Evolutionary conservation across 495 filamentous ascomycete species (phyloP).

Genomic region (Xylaria bambusicola): DNA sequence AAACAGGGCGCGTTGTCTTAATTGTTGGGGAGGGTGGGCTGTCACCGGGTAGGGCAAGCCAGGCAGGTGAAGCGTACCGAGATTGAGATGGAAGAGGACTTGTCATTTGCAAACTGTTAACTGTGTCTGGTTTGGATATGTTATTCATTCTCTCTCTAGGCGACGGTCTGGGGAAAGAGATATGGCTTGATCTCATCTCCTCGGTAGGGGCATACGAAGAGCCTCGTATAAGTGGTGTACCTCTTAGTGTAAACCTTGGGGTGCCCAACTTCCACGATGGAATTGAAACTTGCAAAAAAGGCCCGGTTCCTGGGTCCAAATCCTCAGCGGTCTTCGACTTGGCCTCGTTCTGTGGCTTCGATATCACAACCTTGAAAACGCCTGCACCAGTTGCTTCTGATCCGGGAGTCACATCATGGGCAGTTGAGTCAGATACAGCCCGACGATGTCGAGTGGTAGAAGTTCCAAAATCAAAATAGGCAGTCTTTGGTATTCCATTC

Average conservation of each 20-base stretch:
- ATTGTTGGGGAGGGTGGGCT: slow-evolving; percentile 26
- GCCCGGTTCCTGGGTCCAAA: slow-evolving; percentile 43
- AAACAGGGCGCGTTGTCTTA: slow-evolving; percentile 39
- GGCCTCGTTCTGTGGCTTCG: slow-evolving; percentile 62
- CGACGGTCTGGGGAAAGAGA: slow-evolving; percentile 45
- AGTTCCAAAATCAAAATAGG: slow-evolving; percentile 30
- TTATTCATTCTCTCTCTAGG: slow-evolving; percentile 16
- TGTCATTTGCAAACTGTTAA: slow-evolving; percentile 33
- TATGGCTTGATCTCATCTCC: slow-evolving; percentile 45
- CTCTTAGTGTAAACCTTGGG: slow-evolving; percentile 75
- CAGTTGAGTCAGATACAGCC: slow-evolving; percentile 52
- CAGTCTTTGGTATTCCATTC: slow-evolving; percentile 31
- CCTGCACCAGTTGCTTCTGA: slow-evolving; percentile 58
- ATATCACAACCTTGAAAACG: slow-evolving; percentile 83
- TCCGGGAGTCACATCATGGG: slow-evolving; percentile 47
- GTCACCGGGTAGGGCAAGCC: slow-evolving; percentile 26
- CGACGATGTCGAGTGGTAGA: slow-evolving; percentile 41
- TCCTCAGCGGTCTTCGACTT: slow-evolving; percentile 69
- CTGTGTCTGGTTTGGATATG: slow-evolving; percentile 27
- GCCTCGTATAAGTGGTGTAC: slow-evolving; percentile 78
- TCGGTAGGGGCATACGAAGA: slow-evolving; percentile 64
- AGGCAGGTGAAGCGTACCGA: slow-evolving; percentile 27
- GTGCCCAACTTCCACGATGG: slow-evolving; percentile 85
- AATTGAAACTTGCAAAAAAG: slow-evolving; percentile 75
- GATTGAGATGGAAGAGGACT: slow-evolving; percentile 33